These are phyloP conservation scores for Phytophthora idaei DNA, from an alignment of 352 stramenopile genomes.

Conservation along the genomic window DNA sequence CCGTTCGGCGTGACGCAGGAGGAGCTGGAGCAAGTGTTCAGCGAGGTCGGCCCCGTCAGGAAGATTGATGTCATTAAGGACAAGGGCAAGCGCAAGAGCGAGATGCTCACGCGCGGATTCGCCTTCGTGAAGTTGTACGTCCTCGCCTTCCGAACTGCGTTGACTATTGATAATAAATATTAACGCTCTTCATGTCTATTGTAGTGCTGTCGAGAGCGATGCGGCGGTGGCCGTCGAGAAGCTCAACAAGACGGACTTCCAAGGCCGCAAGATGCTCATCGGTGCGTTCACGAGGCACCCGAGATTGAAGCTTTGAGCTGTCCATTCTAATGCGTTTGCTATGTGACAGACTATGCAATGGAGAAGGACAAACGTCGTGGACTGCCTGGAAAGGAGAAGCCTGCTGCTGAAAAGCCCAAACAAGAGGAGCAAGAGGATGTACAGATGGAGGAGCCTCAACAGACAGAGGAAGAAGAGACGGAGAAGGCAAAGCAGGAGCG, in stretches of 20 bases:
- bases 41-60: constrained; percentile 80
- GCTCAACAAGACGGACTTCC: constrained; percentile 76
- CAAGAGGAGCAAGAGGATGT: constrained; percentile 28
- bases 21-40: constrained; percentile 84
- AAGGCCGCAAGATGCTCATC: constrained; percentile 81
- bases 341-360: constrained; percentile 64
- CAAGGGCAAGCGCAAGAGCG: constrained; percentile 84
- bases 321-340: constrained; percentile 3
- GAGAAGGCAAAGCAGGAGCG: constrained; percentile 23
- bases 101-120: constrained; percentile 84
- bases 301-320: neutral
- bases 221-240: constrained; percentile 74
- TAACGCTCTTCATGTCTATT: constrained; percentile 11
- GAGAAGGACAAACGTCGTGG: constrained; percentile 63
- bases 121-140: constrained; percentile 89
- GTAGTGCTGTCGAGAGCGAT: constrained; percentile 75
- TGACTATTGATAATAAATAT: neutral
- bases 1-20: constrained; percentile 86
- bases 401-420: constrained; percentile 3
- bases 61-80: constrained; percentile 91
- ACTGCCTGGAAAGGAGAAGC: constrained; percentile 22
- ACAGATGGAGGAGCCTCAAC: constrained; percentile 22
- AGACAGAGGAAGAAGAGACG: constrained; percentile 14
- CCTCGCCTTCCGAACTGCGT: neutral
- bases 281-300: constrained; percentile 46